phyloP scores from a whole-genome alignment of 306 rosid species.

The Heteromeles arbutifolia region DNA sequence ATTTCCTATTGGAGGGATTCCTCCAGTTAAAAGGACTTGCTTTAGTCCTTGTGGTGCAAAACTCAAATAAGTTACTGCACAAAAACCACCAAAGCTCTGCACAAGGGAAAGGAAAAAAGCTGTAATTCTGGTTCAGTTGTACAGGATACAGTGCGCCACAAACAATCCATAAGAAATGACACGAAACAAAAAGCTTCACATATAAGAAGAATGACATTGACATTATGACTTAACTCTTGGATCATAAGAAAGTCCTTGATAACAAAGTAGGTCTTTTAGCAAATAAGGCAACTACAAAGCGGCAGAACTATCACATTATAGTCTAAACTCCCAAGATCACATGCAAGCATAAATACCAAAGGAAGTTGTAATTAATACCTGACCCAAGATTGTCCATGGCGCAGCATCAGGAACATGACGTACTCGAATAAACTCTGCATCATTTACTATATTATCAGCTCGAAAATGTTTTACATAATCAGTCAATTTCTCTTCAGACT shows the following conservation, averaged over 20 bases:
- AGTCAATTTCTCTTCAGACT: constrained; percentile 52
- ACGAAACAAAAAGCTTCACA: not conserved
- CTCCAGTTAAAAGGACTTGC: constrained; percentile 86
- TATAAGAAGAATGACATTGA: not conserved
- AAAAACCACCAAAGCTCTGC: constrained; percentile 93
- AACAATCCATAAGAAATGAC: not conserved
- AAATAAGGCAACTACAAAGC: not conserved
- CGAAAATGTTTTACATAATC: constrained; percentile 71
- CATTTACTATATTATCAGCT: constrained; percentile 89
- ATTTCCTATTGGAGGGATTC: constrained; percentile 79
- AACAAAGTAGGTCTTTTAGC: not conserved
- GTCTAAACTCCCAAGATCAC: constrained; percentile 14
- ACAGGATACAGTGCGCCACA: constrained; percentile 16
- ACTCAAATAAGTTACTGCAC: constrained; percentile 90
- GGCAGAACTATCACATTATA: not conserved
- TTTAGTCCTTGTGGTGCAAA: constrained; percentile 83
- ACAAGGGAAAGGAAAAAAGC: constrained; percentile 20
- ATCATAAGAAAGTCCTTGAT: not conserved
- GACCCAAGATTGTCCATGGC: constrained; percentile 90
- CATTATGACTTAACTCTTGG: not conserved
- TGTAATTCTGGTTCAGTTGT: constrained; percentile 15
- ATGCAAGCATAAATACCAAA: constrained; percentile 10
- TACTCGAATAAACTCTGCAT: constrained; percentile 82
- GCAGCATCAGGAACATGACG: constrained; percentile 76
- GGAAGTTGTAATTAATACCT: constrained; percentile 46